Base-by-base conservation (phyloP, 1,139 yeast species). In the Yamadazyma songkhlaensis region DNA sequence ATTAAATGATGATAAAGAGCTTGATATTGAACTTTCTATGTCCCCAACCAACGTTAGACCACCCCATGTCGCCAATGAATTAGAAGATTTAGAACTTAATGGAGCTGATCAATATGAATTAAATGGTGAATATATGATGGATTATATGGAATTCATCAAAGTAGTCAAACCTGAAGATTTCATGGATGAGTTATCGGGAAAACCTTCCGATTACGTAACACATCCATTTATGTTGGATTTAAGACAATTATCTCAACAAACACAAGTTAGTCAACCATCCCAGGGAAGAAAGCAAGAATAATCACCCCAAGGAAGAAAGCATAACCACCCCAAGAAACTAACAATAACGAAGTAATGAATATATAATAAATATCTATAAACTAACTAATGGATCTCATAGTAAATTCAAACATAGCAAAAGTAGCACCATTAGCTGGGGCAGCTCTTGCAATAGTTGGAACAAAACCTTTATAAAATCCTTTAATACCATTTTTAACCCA, bases 351-450 rank as follows among this genome's bases (percentile, higher is more conserved):
- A 33, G 11, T 25, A 33, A 32, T 33, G 29, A 32, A 33, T 29
- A 28, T 32, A 32, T n/a, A 28, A 30, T 35, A 32, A 27, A 22
- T 22, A 35, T 25, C 33, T 43, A 43, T 17, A 17, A 17, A 25
- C 7, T 25, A 25, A 77, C 53, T 45, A 21, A 47, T 44, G 28
- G 76, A 58, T 62, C 94, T 77, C 84, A 88, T 84, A 5, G 95
- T 84, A 38, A 85, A 60, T 62, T 90, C 97, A 56, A 90, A 90
- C 9, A 94, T 88, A 37, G 88, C 86, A 64, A 90, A 90, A 1
- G 97, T 90, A 23, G 95, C 95, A 36, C 96, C 97, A 55, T 90
- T 90, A 12, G 95, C 97, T 3, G 97, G 97, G 2, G 96, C 96
- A 37, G 97, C 97, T 62, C 97, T 82, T 50, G 90, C 68, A 46